Evolutionary conservation across 305 asterid species (phyloP), one percentile per base, ranked within the genome.

Genomic region (Salvia sclarea): DNA sequence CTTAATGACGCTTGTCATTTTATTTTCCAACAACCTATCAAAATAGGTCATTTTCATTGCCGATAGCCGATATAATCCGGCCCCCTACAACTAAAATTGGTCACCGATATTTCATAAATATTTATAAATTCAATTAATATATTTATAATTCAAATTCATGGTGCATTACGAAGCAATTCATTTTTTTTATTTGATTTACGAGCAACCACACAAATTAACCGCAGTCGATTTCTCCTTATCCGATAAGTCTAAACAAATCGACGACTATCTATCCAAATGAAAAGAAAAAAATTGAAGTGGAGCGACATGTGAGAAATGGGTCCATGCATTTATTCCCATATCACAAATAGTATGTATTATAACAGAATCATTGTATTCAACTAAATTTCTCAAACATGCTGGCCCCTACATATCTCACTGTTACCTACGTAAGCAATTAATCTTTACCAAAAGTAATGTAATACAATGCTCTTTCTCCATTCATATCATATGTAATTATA

Each of bases 281-380:
- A n/a, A 30, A 31, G 2, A 31, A 31, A 31, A 5, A 8, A 2
- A 13, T 25, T 60, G 38, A 16, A 24, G 17, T 52, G 21, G 45
- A 38, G 40, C 56, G 9, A 13, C 81, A 81, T 75, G 83, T 69
- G 83, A 81, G 13, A 71, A 9, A 17, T 49, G 76, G 86, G 82
- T 28, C 82, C 84, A 66, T 45, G 45, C 11, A 33, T 18, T 63
- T 73, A 48, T 52, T 60, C 35, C 31, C 28, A 70, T 4, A 2
- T 9, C 5, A 14, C 28, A 65, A 18, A 38, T 50, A 64, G 41
- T 11, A 17, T 53, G 61, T 37, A 13, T 25, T 10, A 62, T 11
- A 10, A 41, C 6, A 18, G 52, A 61, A 68, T 63, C 56, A 47
- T 55, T 33, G 41, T 16, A 62, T 31, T 67, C 52, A 70, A 49